Conservation (phyloP, 768 basidiomycete genomes). For the Tulasnella sp. region DNA sequence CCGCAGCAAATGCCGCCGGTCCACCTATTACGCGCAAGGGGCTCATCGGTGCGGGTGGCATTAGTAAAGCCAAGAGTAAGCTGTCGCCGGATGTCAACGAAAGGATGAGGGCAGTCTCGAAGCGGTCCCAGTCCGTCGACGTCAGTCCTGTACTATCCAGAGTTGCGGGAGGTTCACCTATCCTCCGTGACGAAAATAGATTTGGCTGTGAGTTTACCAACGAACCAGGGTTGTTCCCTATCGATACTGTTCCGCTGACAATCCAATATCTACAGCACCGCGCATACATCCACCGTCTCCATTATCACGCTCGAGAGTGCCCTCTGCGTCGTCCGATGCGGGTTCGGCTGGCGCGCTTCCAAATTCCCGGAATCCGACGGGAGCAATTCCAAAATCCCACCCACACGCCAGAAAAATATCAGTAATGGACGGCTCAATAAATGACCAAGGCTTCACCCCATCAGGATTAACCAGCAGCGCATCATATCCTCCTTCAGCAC, state of each 20-base stretch:
- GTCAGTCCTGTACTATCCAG: slow-evolving; percentile 41
- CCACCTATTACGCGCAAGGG: slow-evolving; percentile 10
- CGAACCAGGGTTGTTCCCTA: not conserved
- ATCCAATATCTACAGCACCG: not conserved
- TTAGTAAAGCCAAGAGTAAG: slow-evolving; percentile 20
- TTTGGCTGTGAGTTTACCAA: not conserved
- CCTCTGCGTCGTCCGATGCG: slow-evolving; percentile 34
- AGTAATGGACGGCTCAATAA: slow-evolving; percentile 5
- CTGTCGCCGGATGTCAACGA: slow-evolving; percentile 44
- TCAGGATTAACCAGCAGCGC: slow-evolving; percentile 18
- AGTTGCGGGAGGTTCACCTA: not conserved
- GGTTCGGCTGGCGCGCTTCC: slow-evolving; percentile 40
- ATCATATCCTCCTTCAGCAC: not conserved
- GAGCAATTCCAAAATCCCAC: slow-evolving; percentile 33
- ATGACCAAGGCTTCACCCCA: slow-evolving; percentile 18
- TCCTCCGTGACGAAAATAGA: not conserved
- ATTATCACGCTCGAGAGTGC: slow-evolving; percentile 16
- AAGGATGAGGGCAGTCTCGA: slow-evolving; percentile 49
- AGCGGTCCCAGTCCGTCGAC: slow-evolving; percentile 64
- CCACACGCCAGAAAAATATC: slow-evolving; percentile 39
- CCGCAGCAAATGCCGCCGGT: not conserved
- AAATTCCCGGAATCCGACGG: slow-evolving; percentile 31
- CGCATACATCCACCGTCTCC: slow-evolving; percentile 20
- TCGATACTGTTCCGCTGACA: not conserved
- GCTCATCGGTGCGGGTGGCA: slow-evolving; percentile 30